A percentile compares a stretch with the other conserved stretches of the same genome.
Evolutionary conservation across 2,329 filamentous ascomycete genomes (phyloP).

Genomic region (Aspergillus oerlinghausenensis): DNA sequence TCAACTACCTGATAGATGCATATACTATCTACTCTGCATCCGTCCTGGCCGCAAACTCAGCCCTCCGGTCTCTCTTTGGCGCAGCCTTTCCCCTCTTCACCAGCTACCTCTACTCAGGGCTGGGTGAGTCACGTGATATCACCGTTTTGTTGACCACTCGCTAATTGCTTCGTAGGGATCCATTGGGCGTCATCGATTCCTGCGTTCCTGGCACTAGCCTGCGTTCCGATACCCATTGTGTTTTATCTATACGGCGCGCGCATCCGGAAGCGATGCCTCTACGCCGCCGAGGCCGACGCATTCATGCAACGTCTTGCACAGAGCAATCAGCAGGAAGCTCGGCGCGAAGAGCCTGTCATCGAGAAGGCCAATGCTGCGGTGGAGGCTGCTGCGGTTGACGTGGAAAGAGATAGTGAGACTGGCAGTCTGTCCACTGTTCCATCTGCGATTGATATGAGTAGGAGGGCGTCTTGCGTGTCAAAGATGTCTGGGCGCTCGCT

Average conservation of each 20-base stretch:
- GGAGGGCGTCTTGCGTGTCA: constrained; percentile 1
- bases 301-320: constrained; percentile 1
- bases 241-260: constrained; percentile 36
- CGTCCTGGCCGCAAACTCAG: constrained; percentile 39
- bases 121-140: constrained; percentile 18
- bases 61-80: constrained; percentile 42
- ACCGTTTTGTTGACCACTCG: neutral
- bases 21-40: constrained; percentile 39
- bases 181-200: constrained; percentile 45
- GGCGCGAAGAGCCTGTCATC: neutral
- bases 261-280: constrained; percentile 36
- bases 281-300: constrained; percentile 13
- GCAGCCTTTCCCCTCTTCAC: constrained; percentile 46
- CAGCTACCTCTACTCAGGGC: constrained; percentile 38
- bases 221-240: constrained; percentile 38
- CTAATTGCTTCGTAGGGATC: constrained; percentile 21
- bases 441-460: neutral
- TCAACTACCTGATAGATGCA: constrained; percentile 41
- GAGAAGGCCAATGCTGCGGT: neutral
- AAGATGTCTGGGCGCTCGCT: constrained; percentile 1
- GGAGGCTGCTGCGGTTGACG: neutral
- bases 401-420: neutral
- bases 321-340: neutral
- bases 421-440: neutral
- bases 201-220: constrained; percentile 40